A percentile compares a stretch with the other conserved stretches of the same genome.
Conservation (phyloP, 768 basidiomycete genomes). For the Trametes villosa region DNA sequence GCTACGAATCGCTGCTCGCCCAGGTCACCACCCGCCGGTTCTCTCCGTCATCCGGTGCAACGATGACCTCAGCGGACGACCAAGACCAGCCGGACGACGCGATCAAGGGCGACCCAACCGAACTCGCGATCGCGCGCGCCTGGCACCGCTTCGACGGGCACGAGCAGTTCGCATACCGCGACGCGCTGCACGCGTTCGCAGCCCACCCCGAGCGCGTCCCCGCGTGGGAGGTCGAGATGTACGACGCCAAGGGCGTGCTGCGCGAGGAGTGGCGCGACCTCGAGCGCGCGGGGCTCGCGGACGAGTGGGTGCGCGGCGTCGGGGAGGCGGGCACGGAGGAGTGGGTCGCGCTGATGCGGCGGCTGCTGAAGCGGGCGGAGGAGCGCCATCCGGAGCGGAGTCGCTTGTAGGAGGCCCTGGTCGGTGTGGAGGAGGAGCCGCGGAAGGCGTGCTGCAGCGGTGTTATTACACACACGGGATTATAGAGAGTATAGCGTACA, state of each 20-base stretch:
- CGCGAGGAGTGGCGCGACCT: conserved; percentile 61
- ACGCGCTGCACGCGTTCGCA: conserved; percentile 51
- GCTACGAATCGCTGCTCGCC: conserved; percentile 48
- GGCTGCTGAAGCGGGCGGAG: conserved; percentile 38
- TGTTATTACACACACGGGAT: background rate
- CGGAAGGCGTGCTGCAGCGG: background rate
- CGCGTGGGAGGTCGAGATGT: conserved; percentile 64
- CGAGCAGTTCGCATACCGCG: conserved; percentile 73
- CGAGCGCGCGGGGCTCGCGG: conserved; percentile 59
- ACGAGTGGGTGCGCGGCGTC: conserved; percentile 64
- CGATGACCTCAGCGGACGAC: background rate
- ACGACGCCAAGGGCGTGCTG: conserved; percentile 49
- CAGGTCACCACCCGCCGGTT: conserved; percentile 19
- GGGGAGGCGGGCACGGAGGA: conserved; percentile 59
- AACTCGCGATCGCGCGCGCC: conserved; percentile 48
- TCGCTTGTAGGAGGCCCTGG: conserved; percentile 4
- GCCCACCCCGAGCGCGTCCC: conserved; percentile 43
- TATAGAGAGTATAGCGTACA: conserved; percentile 4
- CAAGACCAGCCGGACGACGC: background rate
- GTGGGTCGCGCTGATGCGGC: conserved; percentile 59
- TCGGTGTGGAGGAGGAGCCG: background rate
- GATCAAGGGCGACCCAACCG: conserved; percentile 35
- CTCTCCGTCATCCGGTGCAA: background rate
- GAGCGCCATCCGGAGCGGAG: conserved; percentile 25
- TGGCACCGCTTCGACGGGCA: conserved; percentile 58